Evolutionary conservation across 169 alveolate species (phyloP).

Genomic region (Theileria orientalis): DNA sequence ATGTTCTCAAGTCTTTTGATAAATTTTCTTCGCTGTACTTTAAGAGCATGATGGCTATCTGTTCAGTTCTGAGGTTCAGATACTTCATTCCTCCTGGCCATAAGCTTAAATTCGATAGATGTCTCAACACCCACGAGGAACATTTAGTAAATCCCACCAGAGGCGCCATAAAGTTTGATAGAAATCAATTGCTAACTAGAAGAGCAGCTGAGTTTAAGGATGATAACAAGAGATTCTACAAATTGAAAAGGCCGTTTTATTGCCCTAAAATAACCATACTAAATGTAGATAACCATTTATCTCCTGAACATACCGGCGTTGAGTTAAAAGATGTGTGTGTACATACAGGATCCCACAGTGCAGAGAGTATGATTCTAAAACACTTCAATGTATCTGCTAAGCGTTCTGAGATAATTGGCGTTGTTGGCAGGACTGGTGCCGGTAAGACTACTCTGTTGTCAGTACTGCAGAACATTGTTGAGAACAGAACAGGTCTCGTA

Average conservation of each 20-base stretch:
- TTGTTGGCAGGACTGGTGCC: slow-evolving; percentile 68
- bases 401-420: slow-evolving; percentile 46
- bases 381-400: slow-evolving; percentile 25
- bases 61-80: slow-evolving; percentile 4
- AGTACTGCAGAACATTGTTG: slow-evolving; percentile 27
- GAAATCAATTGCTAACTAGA: not conserved
- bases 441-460: slow-evolving; percentile 60
- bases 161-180: not conserved
- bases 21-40: not conserved
- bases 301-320: slow-evolving; percentile 19
- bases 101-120: slow-evolving; percentile 1
- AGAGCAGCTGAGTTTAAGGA: not conserved
- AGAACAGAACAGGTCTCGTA: slow-evolving; percentile 35
- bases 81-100: slow-evolving; percentile 21
- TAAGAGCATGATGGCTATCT: not conserved
- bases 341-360: not conserved
- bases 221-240: not conserved
- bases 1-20: not conserved
- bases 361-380: slow-evolving; percentile 1
- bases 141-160: not conserved
- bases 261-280: not conserved
- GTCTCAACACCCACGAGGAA: not conserved
- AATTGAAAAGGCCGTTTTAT: not conserved
- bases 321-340: slow-evolving; percentile 11
- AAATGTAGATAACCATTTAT: not conserved